Base-by-base conservation (phyloP, 2,329 filamentous ascomycete species). In the Ilyonectria robusta region DNA sequence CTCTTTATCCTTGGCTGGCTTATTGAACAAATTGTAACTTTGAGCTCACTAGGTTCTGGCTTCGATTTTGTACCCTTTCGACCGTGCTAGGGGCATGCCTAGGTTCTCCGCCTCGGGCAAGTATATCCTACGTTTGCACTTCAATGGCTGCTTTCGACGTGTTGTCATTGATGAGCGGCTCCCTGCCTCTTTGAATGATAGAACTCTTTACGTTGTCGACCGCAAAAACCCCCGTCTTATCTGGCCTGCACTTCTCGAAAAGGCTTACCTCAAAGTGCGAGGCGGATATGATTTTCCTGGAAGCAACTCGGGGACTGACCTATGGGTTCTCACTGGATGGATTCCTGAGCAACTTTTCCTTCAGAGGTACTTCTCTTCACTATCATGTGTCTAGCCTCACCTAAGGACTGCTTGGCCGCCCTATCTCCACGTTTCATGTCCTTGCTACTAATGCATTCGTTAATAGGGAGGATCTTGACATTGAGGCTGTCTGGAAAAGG, bases 261-360 rank as follows among this genome's bases (percentile, higher is more conserved):
- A 99, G 78, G 96, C 96, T 0, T 99, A 99, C 74, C 84, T 99
- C 1, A 99, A 98, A 83, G 90, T 98, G 11, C 89, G 95, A 62
- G 96, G 96, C 31, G 96, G 96, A 37, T 99, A 99, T 78, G 95
- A 99, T 77, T 99, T 99, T 72, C 95, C 96, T 0, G 96, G 96
- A 8, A 98, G 96, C 76, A 98, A 98, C 79, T 98, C 95, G 1
- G 95, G 94, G 11, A 98, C 95, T 2, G 96, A 99, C 80, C 83
- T 99, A 4, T 97, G 94, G 89, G 92, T 97, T 1, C 82, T 99
- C 61, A 97, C 93, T 0, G 95, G 96, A 33, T 99, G 96, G 96
- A 94, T 99, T 56, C 96, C 96, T 0, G 95, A 99, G 81, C 96
- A 99, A 79, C 84, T 98, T 1, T 97, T 97, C 75, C 84, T 98